Evolutionary conservation across 164 flowering plant genomes (phyloP).

Genomic region (Houttuynia cordata): DNA sequence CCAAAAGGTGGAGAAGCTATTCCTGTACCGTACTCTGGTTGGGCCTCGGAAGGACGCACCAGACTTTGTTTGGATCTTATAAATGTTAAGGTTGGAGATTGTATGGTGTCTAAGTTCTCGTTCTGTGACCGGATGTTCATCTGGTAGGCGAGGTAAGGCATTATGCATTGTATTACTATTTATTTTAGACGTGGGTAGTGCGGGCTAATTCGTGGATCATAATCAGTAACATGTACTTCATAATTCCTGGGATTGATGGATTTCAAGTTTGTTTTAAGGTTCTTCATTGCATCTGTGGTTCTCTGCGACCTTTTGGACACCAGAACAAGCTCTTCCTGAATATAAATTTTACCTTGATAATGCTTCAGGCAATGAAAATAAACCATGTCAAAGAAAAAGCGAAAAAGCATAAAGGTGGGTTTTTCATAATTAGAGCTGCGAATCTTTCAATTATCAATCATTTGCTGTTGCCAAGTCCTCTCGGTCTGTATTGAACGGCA

Average conservation of each 20-base stretch:
- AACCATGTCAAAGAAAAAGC: not conserved
- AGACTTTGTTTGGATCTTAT: conserved; percentile 42
- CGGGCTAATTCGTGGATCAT: not conserved
- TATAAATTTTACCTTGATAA: not conserved
- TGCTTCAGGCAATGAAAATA: not conserved
- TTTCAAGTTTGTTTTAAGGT: not conserved
- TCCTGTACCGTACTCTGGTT: conserved; percentile 58
- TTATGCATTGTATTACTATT: not conserved
- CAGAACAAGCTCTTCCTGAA: not conserved
- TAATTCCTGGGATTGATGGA: not conserved
- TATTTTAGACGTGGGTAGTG: not conserved
- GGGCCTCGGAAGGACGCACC: conserved; percentile 74
- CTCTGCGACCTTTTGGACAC: not conserved
- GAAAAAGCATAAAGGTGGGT: not conserved
- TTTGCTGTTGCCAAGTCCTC: not conserved
- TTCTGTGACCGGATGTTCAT: not conserved
- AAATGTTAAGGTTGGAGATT: not conserved
- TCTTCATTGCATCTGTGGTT: not conserved
- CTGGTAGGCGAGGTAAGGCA: conserved; percentile 1
- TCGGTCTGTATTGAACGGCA: not conserved
- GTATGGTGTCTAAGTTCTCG: not conserved
- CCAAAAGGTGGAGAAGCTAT: conserved; percentile 73
- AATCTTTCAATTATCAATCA: not conserved
- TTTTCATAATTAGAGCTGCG: not conserved
- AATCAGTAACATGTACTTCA: not conserved